Percentiles rank a stretch among this genome's conserved stretches.
Evolutionary conservation across 1,139 yeast genomes (phyloP).

Genomic region (Taphrina betulina): DNA sequence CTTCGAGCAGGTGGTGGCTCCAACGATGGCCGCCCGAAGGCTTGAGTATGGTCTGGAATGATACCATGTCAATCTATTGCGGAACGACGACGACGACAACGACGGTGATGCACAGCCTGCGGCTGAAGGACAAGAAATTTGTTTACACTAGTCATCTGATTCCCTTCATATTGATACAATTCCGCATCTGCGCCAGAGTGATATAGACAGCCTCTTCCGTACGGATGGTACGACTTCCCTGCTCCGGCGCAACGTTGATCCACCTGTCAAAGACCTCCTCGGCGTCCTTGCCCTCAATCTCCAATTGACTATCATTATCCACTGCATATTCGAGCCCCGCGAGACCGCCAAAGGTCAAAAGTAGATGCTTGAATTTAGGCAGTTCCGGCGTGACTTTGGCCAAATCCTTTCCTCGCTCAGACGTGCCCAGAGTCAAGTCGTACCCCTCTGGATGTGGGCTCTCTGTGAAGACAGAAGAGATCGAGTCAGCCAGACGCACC

Average conservation of each 20-base stretch:
- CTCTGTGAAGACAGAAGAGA: conserved; percentile 34
- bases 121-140: too few species aligned
- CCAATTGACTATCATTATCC: conserved; percentile 29
- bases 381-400: conserved; percentile 23
- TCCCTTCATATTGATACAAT: conserved; percentile 6
- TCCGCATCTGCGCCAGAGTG: conserved; percentile 31
- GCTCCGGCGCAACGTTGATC: conserved; percentile 32
- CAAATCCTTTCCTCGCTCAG: conserved; percentile 28
- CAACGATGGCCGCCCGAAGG: conserved; percentile 14
- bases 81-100: background rate
- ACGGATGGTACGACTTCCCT: conserved; percentile 31
- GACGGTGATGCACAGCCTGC: too few species aligned
- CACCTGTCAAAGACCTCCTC: conserved; percentile 34
- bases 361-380: conserved; percentile 30
- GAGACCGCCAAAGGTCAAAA: conserved; percentile 34
- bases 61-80: background rate
- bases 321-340: conserved; percentile 33
- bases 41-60: conserved; percentile 27
- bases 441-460: conserved; percentile 28
- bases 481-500: conserved; percentile 34
- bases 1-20: background rate
- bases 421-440: conserved; percentile 28
- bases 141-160: too few species aligned
- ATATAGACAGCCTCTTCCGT: conserved; percentile 34
- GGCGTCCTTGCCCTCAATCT: conserved; percentile 27